phyloP scores from a whole-genome alignment of 257 asterid species.

The Capsicum chinense region DNA sequence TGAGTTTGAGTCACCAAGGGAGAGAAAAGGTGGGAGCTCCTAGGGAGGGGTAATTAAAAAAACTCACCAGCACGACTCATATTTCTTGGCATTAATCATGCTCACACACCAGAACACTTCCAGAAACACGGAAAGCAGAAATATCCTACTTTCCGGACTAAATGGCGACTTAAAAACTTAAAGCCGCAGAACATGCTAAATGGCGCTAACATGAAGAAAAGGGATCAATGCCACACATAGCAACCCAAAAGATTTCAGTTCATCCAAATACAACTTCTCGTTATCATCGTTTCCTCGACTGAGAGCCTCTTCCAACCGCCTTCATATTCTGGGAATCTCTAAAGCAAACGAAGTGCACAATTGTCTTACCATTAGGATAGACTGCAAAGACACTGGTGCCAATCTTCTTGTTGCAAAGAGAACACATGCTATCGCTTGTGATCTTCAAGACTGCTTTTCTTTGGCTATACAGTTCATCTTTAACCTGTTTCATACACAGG shows the following conservation, averaged over 20 bases:
- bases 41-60: too few species aligned
- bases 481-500: slow-evolving; percentile 55
- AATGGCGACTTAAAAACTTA: not conserved
- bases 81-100: not conserved
- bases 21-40: too few species aligned
- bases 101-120: not conserved
- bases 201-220: not conserved
- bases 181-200: not conserved
- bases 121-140: not conserved
- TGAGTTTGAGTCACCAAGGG: too few species aligned
- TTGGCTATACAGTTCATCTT: slow-evolving; percentile 71
- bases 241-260: not conserved
- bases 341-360: slow-evolving; percentile 91
- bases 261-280: not conserved
- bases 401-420: slow-evolving; percentile 92
- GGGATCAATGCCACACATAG: not conserved
- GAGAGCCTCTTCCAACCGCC: slow-evolving; percentile 64
- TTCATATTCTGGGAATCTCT: slow-evolving; percentile 85
- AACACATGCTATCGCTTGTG: slow-evolving; percentile 80
- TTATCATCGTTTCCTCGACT: slow-evolving; percentile 53
- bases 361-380: slow-evolving; percentile 86
- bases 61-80: not conserved
- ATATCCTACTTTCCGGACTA: not conserved
- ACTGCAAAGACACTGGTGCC: slow-evolving; percentile 92
- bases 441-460: slow-evolving; percentile 76